These are phyloP conservation scores for Xylariaceae sp. DNA, from an alignment of 2,329 filamentous ascomycete genomes.

Conservation along the genomic window DNA sequence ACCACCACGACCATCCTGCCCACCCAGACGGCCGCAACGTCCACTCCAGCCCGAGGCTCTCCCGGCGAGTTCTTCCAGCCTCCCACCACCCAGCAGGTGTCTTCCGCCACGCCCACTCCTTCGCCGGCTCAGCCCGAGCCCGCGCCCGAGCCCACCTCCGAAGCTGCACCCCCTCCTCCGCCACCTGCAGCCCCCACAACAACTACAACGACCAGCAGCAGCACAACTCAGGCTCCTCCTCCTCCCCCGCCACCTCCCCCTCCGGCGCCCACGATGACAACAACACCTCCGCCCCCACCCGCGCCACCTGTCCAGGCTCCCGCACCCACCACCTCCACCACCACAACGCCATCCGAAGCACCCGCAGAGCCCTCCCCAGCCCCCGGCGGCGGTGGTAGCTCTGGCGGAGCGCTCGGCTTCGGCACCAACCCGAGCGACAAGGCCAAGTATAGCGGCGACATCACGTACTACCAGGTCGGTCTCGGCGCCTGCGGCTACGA, in stretches of 20 bases:
- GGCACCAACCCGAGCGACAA: constrained; percentile 28
- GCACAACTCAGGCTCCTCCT: background rate
- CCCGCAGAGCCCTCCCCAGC: constrained; percentile 1
- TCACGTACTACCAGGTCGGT: constrained; percentile 70
- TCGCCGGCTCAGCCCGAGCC: constrained; percentile 14
- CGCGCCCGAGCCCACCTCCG: background rate
- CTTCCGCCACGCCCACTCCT: constrained; percentile 13
- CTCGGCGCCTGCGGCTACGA: constrained; percentile 63
- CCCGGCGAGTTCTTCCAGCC: constrained; percentile 33
- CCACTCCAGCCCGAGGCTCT: too few species aligned
- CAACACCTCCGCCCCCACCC: constrained; percentile 18
- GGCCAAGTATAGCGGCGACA: constrained; percentile 48
- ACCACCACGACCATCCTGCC: constrained; percentile 42
- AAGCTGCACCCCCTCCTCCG: too few species aligned
- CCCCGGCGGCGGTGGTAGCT: constrained; percentile 16
- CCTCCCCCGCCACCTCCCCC: too few species aligned
- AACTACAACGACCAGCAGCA: too few species aligned
- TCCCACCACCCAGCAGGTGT: constrained; percentile 17
- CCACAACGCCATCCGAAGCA: background rate
- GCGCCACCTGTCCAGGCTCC: constrained; percentile 7
- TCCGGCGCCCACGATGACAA: too few species aligned
- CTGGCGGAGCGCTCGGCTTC: constrained; percentile 25
- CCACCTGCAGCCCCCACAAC: too few species aligned
- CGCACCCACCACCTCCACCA: background rate
- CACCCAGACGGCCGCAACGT: constrained; percentile 5